Conservation (phyloP, 1,284 basidiomycete species). For the Fistulina hepatica region DNA sequence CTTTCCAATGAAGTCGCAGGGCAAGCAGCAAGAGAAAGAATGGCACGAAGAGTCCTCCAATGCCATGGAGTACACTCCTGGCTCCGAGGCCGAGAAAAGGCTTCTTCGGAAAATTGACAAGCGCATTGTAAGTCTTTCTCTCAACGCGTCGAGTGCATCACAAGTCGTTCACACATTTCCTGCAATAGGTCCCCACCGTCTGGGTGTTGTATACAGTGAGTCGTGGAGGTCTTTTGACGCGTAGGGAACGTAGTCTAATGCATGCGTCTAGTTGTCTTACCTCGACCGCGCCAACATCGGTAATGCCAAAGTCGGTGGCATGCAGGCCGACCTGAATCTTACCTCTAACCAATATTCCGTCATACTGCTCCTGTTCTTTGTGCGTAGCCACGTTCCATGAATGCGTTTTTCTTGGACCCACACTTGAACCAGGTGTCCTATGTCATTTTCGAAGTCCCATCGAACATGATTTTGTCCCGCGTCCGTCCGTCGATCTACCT, state of each 20-base stretch:
- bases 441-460: slow-evolving; percentile 17
- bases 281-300: slow-evolving; percentile 40
- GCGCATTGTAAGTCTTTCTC: slow-evolving; percentile 7
- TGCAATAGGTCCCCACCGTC: slow-evolving; percentile 4
- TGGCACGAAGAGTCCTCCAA: slow-evolving; percentile 10
- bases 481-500: slow-evolving; percentile 14
- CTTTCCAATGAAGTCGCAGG: neutral
- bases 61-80: slow-evolving; percentile 7
- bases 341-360: slow-evolving; percentile 29
- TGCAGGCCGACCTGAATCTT: slow-evolving; percentile 43
- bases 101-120: slow-evolving; percentile 11
- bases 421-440: slow-evolving; percentile 14
- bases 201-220: slow-evolving; percentile 7
- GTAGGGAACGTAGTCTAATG: too few relatives aligned
- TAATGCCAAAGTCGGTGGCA: slow-evolving; percentile 49
- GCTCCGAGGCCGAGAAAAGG: slow-evolving; percentile 7
- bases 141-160: neutral
- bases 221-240: too few relatives aligned
- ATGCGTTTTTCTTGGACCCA: slow-evolving; percentile 1
- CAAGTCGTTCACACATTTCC: too few relatives aligned
- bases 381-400: too few relatives aligned
- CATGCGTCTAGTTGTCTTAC: too few relatives aligned
- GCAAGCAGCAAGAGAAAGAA: slow-evolving; percentile 5
- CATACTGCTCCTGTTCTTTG: slow-evolving; percentile 6
- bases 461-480: slow-evolving; percentile 15